Evolutionary conservation across 306 rosid species (phyloP).

Genomic region (Cicer bijugum): DNA sequence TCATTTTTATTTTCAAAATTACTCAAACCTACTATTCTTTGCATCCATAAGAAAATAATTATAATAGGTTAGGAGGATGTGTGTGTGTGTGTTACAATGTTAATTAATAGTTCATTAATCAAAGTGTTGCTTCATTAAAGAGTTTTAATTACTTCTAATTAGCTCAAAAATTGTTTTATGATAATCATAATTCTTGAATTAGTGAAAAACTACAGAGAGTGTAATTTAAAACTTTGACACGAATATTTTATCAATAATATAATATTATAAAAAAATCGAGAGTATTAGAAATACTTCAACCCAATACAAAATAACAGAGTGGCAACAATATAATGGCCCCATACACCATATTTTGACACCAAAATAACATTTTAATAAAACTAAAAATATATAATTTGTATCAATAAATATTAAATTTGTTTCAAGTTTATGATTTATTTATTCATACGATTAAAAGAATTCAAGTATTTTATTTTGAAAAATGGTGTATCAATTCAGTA

Average conservation of each 20-base stretch:
- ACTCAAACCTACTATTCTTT: constrained; percentile 24
- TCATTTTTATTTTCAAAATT: not conserved
- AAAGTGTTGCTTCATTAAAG: constrained; percentile 1
- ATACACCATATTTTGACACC: too few relatives aligned
- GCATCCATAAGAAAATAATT: not conserved
- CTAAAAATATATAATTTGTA: not conserved
- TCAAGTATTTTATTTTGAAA: not conserved
- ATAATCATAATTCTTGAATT: not conserved
- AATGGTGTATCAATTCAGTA: not conserved
- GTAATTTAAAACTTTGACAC: not conserved
- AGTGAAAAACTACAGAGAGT: not conserved
- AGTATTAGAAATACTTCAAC: too few relatives aligned
- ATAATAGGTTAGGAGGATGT: constrained; percentile 1
- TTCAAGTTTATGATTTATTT: not conserved
- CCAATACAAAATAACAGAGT: too few relatives aligned
- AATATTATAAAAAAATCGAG: too few relatives aligned
- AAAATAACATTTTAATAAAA: not conserved
- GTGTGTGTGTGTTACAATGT: constrained; percentile 1
- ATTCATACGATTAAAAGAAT: not conserved
- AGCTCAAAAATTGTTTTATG: not conserved
- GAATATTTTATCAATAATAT: too few relatives aligned
- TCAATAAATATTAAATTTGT: not conserved
- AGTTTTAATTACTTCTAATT: not conserved
- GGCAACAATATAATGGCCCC: too few relatives aligned
- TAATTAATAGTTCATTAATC: not conserved